phyloP scores from a whole-genome alignment of 1,139 yeast genomes.

The Wickerhamomyces sp. region DNA sequence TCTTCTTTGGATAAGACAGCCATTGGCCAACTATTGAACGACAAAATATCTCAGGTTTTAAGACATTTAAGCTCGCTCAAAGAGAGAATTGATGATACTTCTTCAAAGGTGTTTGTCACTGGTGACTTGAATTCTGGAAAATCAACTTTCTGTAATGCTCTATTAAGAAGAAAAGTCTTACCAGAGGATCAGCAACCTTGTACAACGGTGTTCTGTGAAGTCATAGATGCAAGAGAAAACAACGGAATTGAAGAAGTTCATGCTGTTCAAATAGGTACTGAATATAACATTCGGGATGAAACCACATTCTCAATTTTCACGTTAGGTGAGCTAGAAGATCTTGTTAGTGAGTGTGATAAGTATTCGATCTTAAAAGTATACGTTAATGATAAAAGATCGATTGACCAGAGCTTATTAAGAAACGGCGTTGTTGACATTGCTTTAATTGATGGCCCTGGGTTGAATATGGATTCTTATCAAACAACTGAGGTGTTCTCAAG shows the following conservation, averaged over 20 bases:
- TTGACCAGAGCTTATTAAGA: slow-evolving; percentile 66
- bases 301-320: slow-evolving; percentile 57
- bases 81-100: slow-evolving; percentile 84
- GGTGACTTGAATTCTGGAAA: slow-evolving; percentile 98
- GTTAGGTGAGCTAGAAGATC: slow-evolving; percentile 53
- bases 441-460: slow-evolving; percentile 94
- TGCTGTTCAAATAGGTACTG: slow-evolving; percentile 67
- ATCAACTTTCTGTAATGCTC: slow-evolving; percentile 91
- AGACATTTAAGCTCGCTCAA: slow-evolving; percentile 70
- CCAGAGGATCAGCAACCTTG: slow-evolving; percentile 99
- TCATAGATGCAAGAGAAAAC: slow-evolving; percentile 79
- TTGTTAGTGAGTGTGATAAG: slow-evolving; percentile 72
- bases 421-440: slow-evolving; percentile 93
- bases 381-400: slow-evolving; percentile 68
- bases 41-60: slow-evolving; percentile 53
- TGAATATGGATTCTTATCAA: slow-evolving; percentile 88
- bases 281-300: slow-evolving; percentile 58
- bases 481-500: slow-evolving; percentile 94
- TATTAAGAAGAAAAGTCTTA: slow-evolving; percentile 68
- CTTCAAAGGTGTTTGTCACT: slow-evolving; percentile 91
- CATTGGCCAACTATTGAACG: slow-evolving; percentile 60
- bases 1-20: slow-evolving; percentile 59
- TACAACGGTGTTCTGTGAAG: slow-evolving; percentile 94
- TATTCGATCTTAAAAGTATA: slow-evolving; percentile 76
- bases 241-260: slow-evolving; percentile 83